Evolutionary conservation across 1,139 yeast species (phyloP).

Genomic region (Groenewaldozyma auringiensis): DNA sequence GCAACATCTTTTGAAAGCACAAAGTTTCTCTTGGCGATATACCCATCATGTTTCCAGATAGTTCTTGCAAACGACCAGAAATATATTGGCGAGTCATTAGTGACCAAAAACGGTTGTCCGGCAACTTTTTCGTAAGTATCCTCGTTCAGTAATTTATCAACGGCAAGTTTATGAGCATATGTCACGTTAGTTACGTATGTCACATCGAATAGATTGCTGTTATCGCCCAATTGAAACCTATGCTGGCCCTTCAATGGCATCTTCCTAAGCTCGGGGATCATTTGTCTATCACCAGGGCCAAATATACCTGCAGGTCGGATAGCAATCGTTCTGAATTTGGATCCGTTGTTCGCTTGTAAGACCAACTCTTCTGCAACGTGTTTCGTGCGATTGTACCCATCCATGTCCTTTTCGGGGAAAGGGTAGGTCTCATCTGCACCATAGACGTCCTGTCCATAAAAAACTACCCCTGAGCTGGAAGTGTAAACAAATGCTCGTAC

Average conservation of each 20-base stretch:
- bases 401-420: slow-evolving; percentile 87
- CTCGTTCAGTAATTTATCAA: slow-evolving; percentile 56
- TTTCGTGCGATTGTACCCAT: slow-evolving; percentile 92
- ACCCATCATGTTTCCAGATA: slow-evolving; percentile 95
- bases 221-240: slow-evolving; percentile 88
- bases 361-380: slow-evolving; percentile 86
- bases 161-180: slow-evolving; percentile 90
- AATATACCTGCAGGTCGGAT: slow-evolving; percentile 96
- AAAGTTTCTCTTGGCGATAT: slow-evolving; percentile 59
- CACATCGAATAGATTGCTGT: slow-evolving; percentile 89
- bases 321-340: slow-evolving; percentile 61
- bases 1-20: slow-evolving; percentile 70
- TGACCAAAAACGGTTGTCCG: slow-evolving; percentile 83
- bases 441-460: slow-evolving; percentile 82
- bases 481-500: slow-evolving; percentile 80
- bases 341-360: slow-evolving; percentile 48
- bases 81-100: slow-evolving; percentile 91
- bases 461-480: slow-evolving; percentile 94
- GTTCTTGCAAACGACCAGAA: slow-evolving; percentile 97
- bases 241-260: slow-evolving; percentile 84
- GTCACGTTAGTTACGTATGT: slow-evolving; percentile 99
- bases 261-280: slow-evolving; percentile 84
- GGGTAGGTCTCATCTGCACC: slow-evolving; percentile 96
- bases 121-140: slow-evolving; percentile 41
- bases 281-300: slow-evolving; percentile 97